These are phyloP conservation scores for Pinus taeda DNA, from an alignment of 75 land plant species.

Conservation along the genomic window DNA sequence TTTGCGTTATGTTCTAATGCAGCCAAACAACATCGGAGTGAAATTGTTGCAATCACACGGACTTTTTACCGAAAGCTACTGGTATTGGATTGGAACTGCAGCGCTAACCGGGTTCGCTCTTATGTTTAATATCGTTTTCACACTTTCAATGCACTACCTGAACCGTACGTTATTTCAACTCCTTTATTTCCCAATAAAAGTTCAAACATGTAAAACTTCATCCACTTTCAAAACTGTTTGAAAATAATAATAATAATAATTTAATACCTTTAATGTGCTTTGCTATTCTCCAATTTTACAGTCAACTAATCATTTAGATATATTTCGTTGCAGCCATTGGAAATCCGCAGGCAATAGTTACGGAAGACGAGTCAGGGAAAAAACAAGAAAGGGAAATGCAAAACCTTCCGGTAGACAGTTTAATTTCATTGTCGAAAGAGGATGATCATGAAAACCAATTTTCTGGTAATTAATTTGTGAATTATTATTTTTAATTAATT, in stretches of 20 bases:
- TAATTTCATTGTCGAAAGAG: background rate
- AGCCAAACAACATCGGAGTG: too few species aligned
- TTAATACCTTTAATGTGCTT: too few species aligned
- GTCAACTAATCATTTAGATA: too few species aligned
- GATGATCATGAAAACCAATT: background rate
- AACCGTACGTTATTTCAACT: too few species aligned
- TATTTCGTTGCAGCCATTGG: conserved; percentile 50
- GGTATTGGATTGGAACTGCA: conserved; percentile 43
- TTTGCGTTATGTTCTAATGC: background rate
- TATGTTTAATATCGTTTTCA: conserved; percentile 32
- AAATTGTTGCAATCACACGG: conserved; percentile 15
- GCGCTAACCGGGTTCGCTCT: conserved; percentile 31
- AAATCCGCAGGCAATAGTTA: conserved; percentile 53
- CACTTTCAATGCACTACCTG: background rate
- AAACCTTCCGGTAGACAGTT: conserved; percentile 1
- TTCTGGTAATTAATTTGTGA: too few species aligned
- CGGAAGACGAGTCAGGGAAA: conserved; percentile 55
- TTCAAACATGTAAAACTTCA: too few species aligned
- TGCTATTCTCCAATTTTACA: too few species aligned
- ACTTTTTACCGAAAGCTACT: conserved; percentile 18
- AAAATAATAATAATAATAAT: too few species aligned
- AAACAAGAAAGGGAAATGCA: conserved; percentile 30
- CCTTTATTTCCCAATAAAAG: too few species aligned
- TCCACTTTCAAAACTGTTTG: too few species aligned
- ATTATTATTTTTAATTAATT: background rate